Base-by-base conservation (phyloP, 1,139 yeast genomes). In the Suzukiozyma palmioleophila region DNA sequence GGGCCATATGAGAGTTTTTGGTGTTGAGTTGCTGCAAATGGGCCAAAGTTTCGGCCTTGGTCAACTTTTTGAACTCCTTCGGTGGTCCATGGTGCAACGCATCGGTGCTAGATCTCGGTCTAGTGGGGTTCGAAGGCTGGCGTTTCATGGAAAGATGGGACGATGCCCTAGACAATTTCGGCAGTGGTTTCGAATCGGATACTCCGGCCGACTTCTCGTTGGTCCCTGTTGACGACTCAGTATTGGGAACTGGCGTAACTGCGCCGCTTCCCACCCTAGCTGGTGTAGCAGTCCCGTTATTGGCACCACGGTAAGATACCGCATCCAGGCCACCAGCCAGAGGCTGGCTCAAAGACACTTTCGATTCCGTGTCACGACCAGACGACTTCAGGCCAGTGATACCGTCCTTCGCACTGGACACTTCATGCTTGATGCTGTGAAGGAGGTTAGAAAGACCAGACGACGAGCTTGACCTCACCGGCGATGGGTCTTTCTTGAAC, bases 1-100 rank as follows among this genome's bases (percentile, higher is more conserved):
- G 53, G 33, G 44, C 45, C 36, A 51, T 56, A 16, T 48, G 49
- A 2, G 57, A 62, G 40, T 66, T 66, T 42, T 62, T 64, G 25
- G 59, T 54, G 43, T 64, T 64, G 37, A 66, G 41, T 36, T 56
- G 60, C 36, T 66, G 64, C 32, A 68, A 48, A 48, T 67, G 73
- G 29, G 69, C 68, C 43, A 62, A 43, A 5, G 75, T 69, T 45
- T 66, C 69, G 3, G 66, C 73, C 44, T 64, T 64, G 16, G 68
- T 43, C 21, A 64, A 50, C 44, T 62, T 61, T 38, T 62, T 56
- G 5, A 54, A 54, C 22, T 55, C 53, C 42, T 46, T 38, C 11
- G 14, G 32, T 16, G 26, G 38, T 22, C 7, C n/a, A 21, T 32
- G 38, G 35, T 33, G 22, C 26, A 39, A 13, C 22, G 26, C 25